phyloP scores from a whole-genome alignment of 2,329 filamentous ascomycete species.

The Cercospora sojina region DNA sequence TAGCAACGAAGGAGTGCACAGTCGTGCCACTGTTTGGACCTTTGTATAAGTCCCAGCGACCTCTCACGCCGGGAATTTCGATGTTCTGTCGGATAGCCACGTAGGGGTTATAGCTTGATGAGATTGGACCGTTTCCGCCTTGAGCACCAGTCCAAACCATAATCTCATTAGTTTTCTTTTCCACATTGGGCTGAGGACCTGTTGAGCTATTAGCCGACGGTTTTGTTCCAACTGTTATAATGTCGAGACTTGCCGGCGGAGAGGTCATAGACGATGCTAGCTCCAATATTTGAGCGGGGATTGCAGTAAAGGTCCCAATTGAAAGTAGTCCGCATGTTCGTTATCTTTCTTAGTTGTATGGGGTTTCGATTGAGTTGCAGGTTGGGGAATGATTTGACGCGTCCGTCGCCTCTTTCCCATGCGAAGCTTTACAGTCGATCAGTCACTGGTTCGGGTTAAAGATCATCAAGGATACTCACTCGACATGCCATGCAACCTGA shows the following conservation, averaged over 20 bases:
- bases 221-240: neutral
- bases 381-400: neutral
- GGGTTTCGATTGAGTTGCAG: neutral
- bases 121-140: neutral
- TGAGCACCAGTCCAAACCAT: neutral
- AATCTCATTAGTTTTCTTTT: neutral
- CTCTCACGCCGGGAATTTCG: neutral
- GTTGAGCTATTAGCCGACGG: neutral
- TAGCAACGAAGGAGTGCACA: neutral
- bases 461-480: neutral
- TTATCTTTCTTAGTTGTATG: neutral
- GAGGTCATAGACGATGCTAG: neutral
- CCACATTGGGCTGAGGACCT: neutral
- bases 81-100: neutral
- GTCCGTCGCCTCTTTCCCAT: neutral
- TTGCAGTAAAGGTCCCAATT: neutral
- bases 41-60: neutral
- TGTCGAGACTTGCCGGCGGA: neutral
- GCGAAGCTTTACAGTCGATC: neutral
- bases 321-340: neutral
- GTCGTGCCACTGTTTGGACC: neutral
- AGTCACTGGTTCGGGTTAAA: no score
- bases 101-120: neutral
- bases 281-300: neutral
- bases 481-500: neutral